Percentiles rank a stretch among this genome's conserved stretches.
These are phyloP conservation scores for Anisogramma anomala DNA, from an alignment of 2,329 filamentous ascomycete genomes.

Conservation along the genomic window DNA sequence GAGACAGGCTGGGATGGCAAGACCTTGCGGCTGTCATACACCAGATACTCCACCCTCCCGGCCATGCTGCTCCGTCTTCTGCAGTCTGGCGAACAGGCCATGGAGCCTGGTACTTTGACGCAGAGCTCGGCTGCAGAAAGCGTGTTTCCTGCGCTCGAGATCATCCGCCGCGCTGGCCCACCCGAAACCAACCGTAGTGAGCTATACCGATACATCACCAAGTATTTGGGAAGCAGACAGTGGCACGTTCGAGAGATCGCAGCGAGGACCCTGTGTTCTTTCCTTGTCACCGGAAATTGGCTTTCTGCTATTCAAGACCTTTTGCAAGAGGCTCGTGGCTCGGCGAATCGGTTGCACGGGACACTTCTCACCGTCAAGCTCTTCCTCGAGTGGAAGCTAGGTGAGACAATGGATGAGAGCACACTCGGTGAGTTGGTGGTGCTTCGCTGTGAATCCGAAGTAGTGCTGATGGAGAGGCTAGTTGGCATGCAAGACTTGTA, in stretches of 20 bases:
- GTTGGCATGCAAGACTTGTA: slow-evolving; percentile 6
- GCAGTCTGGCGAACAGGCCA: slow-evolving; percentile 35
- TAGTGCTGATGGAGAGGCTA: neutral
- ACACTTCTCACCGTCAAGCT: slow-evolving; percentile 44
- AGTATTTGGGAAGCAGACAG: slow-evolving; percentile 55
- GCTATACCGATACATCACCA: slow-evolving; percentile 46
- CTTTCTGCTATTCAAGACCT: slow-evolving; percentile 28
- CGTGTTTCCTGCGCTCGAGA: slow-evolving; percentile 74
- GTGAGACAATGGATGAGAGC: slow-evolving; percentile 15
- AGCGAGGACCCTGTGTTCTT: slow-evolving; percentile 57
- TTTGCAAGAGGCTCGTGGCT: slow-evolving; percentile 22
- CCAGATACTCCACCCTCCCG: slow-evolving; percentile 55
- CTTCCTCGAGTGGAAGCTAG: slow-evolving; percentile 40
- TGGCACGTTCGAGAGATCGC: slow-evolving; percentile 80
- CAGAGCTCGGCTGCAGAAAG: slow-evolving; percentile 45
- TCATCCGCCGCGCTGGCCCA: slow-evolving; percentile 60
- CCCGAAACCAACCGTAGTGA: slow-evolving; percentile 43
- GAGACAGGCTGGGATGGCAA: slow-evolving; percentile 54
- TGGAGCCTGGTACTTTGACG: slow-evolving; percentile 23
- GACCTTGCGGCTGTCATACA: slow-evolving; percentile 55
- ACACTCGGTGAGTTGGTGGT: slow-evolving; percentile 1
- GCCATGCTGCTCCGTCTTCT: slow-evolving; percentile 53
- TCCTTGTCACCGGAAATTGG: slow-evolving; percentile 43
- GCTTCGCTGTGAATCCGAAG: neutral
- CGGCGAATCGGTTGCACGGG: slow-evolving; percentile 47